Base-by-base conservation (phyloP, 179 eudicot species). In the Corrigiola litoralis region DNA sequence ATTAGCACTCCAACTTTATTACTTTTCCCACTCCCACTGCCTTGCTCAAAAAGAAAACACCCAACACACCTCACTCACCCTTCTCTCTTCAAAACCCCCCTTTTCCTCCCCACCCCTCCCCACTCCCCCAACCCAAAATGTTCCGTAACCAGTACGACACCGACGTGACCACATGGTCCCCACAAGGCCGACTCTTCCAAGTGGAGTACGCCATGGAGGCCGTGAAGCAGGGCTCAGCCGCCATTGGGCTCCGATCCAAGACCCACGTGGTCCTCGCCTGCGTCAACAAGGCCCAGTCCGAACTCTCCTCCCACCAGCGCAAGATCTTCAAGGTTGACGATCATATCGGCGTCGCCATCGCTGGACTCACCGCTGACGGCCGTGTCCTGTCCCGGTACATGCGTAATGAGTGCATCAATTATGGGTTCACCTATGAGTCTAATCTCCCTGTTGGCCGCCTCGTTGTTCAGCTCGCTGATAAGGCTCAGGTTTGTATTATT, bases 191-290 rank as follows among this genome's bases (percentile, higher is more conserved):
- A 1, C 72, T 94, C 0, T 94, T 94, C 77, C 99, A 94, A 61
- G 96, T 94, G 2, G 99, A 94, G 58, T 94, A 91, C 82, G 97
- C 97, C 14, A 94, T 94, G 99, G 99, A 94, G 68, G 97, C 99
- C 1, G 99, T 94, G 47, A 91, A 94, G 72, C 99, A 94, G 63
- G 99, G 99, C 3, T 88, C 99, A 5, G 99, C 97, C 0, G 95
- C 99, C 0, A 83, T 95, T 8, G 99, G 97, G 0, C 86, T 95
- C 66, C 83, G 99, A 83, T 94, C 97, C 46, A 90, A 87, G 72
- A 73, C 85, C n/a, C 96, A 94, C 68, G 94, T 86, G 18, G 84
- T 94, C 3, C 59, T 94, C 3, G 99, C 83, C 0, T 79, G 75
- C 33, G 96, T 94, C 20, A 94, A 94, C 81, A 90, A 94, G 81